Conservation (phyloP, 495 filamentous ascomycete species). For the Aspergillus ostianus region DNA sequence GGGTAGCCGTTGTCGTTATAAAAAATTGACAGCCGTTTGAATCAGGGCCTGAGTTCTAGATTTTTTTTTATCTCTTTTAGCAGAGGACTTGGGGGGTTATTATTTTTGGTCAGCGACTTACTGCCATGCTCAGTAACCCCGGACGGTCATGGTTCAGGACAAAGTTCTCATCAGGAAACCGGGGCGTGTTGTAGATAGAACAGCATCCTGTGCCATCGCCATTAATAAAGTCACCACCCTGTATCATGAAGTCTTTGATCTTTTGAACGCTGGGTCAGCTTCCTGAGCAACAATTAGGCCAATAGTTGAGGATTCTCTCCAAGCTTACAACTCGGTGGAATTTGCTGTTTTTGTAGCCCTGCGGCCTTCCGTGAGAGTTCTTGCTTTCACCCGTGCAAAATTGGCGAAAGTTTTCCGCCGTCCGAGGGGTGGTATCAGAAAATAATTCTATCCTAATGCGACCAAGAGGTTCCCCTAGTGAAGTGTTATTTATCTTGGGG, state of each 20-base stretch:
- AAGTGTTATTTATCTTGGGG: background rate
- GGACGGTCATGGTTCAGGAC: conserved; percentile 69
- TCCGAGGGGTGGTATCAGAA: conserved; percentile 76
- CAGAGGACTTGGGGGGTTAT: background rate
- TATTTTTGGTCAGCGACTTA: conserved; percentile 42
- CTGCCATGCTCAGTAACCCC: conserved; percentile 90
- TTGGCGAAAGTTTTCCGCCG: conserved; percentile 95
- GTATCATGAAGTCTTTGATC: conserved; percentile 97
- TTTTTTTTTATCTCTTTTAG: conserved; percentile 5
- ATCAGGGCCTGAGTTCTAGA: conserved; percentile 84
- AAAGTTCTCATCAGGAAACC: conserved; percentile 94
- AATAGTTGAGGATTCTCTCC: background rate
- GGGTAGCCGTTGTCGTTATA: conserved; percentile 82
- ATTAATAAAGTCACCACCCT: conserved; percentile 95
- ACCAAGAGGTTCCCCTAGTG: conserved; percentile 80
- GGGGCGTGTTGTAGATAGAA: conserved; percentile 80
- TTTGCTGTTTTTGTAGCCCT: conserved; percentile 91
- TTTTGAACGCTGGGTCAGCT: conserved; percentile 26
- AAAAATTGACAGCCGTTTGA: conserved; percentile 98
- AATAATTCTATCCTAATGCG: conserved; percentile 94
- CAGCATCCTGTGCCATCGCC: conserved; percentile 87
- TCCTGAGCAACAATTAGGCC: conserved; percentile 1
- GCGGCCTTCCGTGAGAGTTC: conserved; percentile 71
- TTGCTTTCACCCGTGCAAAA: conserved; percentile 96
- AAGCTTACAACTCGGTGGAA: conserved; percentile 87